A percentile compares a stretch with the other conserved stretches of the same genome.
Evolutionary conservation across 2,329 filamentous ascomycete genomes (phyloP).

Genomic region (Tolypocladium inflatum): DNA sequence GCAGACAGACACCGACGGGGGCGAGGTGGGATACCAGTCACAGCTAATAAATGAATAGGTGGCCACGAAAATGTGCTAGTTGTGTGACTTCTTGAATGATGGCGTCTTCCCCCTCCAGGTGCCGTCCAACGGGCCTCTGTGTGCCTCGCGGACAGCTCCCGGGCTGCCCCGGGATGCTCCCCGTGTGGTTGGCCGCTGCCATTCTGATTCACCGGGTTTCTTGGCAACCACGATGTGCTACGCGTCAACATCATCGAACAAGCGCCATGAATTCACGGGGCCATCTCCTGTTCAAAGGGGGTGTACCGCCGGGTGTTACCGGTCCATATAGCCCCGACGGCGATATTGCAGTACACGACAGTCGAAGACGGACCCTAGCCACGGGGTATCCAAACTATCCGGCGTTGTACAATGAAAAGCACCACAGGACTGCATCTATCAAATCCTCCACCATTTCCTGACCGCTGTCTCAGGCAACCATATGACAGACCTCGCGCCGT

Average conservation of each 20-base stretch:
- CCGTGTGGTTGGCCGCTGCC: not conserved
- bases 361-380: not conserved
- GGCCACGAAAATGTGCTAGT: not conserved
- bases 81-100: not conserved
- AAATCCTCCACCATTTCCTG: not conserved
- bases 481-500: not conserved
- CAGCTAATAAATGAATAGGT: not conserved
- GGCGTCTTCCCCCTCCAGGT: not conserved
- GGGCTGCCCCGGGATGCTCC: not conserved
- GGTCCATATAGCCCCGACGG: not conserved
- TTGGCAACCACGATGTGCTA: not conserved
- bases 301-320: not conserved
- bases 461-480: not conserved
- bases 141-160: not conserved
- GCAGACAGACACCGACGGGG: no score
- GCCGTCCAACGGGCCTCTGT: not conserved
- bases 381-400: not conserved
- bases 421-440: not conserved
- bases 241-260: not conserved
- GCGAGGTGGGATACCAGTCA: not conserved
- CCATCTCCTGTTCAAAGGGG: not conserved
- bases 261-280: not conserved
- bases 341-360: not conserved
- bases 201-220: not conserved
- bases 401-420: constrained; percentile 3